Evolutionary conservation across 1,284 basidiomycete species (phyloP).

Genomic region (Melampsora americana): DNA sequence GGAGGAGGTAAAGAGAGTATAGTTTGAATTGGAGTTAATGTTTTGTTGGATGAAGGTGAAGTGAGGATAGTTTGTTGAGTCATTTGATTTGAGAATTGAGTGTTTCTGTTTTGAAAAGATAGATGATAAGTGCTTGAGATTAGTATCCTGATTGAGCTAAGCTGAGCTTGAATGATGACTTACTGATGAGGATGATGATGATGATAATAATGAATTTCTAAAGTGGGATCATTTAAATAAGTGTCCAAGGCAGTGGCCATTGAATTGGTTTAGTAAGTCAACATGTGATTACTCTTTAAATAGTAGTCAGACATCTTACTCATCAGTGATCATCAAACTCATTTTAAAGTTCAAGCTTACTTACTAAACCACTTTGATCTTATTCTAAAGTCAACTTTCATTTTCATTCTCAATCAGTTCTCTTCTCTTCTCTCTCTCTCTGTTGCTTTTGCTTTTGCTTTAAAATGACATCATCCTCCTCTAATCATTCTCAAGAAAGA

Average conservation of each 20-base stretch:
- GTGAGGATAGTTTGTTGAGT: not conserved
- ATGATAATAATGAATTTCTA: not conserved
- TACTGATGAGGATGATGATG: not conserved
- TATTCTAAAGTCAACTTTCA: too few species aligned
- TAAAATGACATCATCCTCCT: too few species aligned
- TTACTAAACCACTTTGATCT: too few species aligned
- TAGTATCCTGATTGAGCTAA: not conserved
- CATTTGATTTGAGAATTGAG: not conserved
- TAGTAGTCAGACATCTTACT: too few species aligned
- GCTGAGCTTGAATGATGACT: not conserved
- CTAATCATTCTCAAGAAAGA: slow-evolving; percentile 5
- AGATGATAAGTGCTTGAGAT: not conserved
- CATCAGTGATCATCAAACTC: too few species aligned
- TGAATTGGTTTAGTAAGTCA: not conserved
- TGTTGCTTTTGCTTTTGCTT: too few species aligned
- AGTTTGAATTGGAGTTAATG: not conserved
- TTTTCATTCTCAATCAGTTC: too few species aligned
- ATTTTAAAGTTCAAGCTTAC: too few species aligned
- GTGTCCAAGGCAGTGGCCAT: not conserved
- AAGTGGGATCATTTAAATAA: slow-evolving; percentile 2
- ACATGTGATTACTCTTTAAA: too few species aligned
- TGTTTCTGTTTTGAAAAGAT: too few species aligned
- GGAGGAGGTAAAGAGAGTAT: slow-evolving; percentile 14
- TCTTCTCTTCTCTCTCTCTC: too few species aligned
- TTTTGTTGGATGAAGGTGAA: not conserved